Percentiles rank a stretch among this genome's conserved stretches.
These are phyloP conservation scores for Gillenia trifoliata DNA, from an alignment of 306 rosid genomes.

Conservation along the genomic window DNA sequence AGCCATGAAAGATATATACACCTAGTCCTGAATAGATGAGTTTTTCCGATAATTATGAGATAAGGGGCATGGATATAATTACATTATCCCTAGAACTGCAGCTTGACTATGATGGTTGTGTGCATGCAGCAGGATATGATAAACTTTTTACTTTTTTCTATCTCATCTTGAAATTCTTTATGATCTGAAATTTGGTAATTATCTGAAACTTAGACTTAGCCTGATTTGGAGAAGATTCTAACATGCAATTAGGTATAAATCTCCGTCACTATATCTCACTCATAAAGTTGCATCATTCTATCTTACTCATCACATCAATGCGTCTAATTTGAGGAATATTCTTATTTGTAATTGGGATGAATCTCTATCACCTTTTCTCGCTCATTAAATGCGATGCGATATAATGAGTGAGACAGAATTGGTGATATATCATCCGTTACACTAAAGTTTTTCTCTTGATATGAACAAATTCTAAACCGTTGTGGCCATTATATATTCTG, in stretches of 20 bases:
- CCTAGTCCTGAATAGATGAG: too few relatives aligned
- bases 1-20: too few relatives aligned
- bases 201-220: neutral
- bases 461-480: neutral
- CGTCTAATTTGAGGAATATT: too few relatives aligned
- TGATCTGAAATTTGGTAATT: neutral
- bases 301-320: neutral
- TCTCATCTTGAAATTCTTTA: neutral
- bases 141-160: neutral
- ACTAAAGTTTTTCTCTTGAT: neutral
- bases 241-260: neutral
- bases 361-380: neutral
- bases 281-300: neutral
- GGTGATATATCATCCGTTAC: neutral
- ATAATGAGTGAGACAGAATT: neutral
- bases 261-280: neutral
- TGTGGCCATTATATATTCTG: neutral
- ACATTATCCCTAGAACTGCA: neutral
- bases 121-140: constrained; percentile 18
- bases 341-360: neutral
- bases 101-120: constrained; percentile 10
- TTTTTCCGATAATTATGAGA: neutral
- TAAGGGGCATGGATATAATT: constrained; percentile 1
- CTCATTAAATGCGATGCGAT: neutral
- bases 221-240: neutral